These are phyloP conservation scores for Cladosporium sp. DNA, from an alignment of 2,329 filamentous ascomycete genomes.

Conservation along the genomic window DNA sequence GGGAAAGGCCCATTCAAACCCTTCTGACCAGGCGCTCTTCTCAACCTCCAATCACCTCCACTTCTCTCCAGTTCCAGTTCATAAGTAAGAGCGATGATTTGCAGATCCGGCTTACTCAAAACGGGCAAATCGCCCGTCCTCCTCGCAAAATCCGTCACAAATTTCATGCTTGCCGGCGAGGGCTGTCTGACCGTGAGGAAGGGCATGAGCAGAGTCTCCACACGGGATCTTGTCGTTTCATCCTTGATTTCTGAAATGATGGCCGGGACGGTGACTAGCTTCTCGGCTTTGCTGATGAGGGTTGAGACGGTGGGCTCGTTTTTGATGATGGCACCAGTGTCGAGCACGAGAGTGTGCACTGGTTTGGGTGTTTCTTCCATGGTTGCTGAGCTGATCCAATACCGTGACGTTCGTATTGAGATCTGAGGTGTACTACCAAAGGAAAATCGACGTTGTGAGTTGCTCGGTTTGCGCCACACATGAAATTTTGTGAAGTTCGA, in stretches of 20 bases:
- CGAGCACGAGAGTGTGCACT: constrained; percentile 79
- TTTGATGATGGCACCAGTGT: constrained; percentile 89
- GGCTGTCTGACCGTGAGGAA: constrained; percentile 78
- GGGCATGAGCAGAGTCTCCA: constrained; percentile 80
- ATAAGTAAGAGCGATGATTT: constrained; percentile 85
- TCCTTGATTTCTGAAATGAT: constrained; percentile 88
- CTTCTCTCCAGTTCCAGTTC: constrained; percentile 92
- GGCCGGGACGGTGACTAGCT: constrained; percentile 76
- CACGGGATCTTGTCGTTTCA: constrained; percentile 69
- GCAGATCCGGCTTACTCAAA: constrained; percentile 82
- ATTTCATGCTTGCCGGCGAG: constrained; percentile 68
- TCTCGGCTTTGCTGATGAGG: constrained; percentile 71
- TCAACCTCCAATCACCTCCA: constrained; percentile 80
- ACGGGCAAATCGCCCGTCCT: constrained; percentile 87
- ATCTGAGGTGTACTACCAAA: too few species aligned
- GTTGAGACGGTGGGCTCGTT: constrained; percentile 84
- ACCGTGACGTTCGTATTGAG: neutral
- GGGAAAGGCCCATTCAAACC: constrained; percentile 66
- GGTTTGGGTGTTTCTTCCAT: constrained; percentile 49
- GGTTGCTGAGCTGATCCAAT: neutral
- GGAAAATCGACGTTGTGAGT: neutral
- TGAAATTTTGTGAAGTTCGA: constrained; percentile 8
- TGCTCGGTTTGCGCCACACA: constrained; percentile 4
- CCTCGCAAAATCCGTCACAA: constrained; percentile 79
- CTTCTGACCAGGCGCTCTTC: constrained; percentile 76